Evolutionary conservation across 768 basidiomycete genomes (phyloP).

Genomic region (Fomitopsis serialis): DNA sequence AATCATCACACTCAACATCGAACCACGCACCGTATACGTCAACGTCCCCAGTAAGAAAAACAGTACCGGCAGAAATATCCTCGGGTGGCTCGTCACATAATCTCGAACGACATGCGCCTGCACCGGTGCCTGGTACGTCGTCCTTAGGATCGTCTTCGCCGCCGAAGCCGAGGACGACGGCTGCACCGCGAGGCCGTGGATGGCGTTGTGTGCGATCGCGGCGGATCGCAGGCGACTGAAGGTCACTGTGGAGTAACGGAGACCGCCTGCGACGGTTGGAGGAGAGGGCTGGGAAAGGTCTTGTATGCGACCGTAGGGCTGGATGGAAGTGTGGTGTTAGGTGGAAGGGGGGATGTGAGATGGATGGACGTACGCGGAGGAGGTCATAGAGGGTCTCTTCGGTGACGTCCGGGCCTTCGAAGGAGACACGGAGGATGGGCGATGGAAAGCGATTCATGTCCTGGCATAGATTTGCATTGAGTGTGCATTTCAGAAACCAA

Average conservation of each 20-base stretch:
- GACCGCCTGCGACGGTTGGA: conserved; percentile 52
- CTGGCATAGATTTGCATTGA: too few species aligned
- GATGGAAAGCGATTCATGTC: conserved; percentile 85
- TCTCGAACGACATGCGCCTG: conserved; percentile 62
- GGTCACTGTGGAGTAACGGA: conserved; percentile 41
- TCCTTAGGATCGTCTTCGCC: conserved; percentile 40
- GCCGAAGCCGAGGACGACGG: conserved; percentile 25
- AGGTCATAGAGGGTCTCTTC: conserved; percentile 77
- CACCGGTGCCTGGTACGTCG: conserved; percentile 59
- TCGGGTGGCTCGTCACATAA: conserved; percentile 86
- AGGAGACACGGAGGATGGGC: conserved; percentile 64
- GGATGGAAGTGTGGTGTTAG: conserved; percentile 3
- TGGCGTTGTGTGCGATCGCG: conserved; percentile 75
- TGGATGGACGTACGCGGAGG: conserved; percentile 54
- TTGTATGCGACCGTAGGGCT: conserved; percentile 81
- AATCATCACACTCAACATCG: neutral
- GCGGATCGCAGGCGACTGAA: conserved; percentile 66
- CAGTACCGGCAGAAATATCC: conserved; percentile 72
- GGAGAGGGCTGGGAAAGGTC: conserved; percentile 58
- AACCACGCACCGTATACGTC: conserved; percentile 72
- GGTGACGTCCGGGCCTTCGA: conserved; percentile 83
- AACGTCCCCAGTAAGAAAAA: conserved; percentile 87
- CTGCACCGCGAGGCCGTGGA: conserved; percentile 49
- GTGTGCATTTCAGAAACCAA: too few species aligned
- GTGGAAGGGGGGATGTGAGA: neutral